Conservation (phyloP, 352 stramenopile genomes). For the Discostella stelligera region DNA sequence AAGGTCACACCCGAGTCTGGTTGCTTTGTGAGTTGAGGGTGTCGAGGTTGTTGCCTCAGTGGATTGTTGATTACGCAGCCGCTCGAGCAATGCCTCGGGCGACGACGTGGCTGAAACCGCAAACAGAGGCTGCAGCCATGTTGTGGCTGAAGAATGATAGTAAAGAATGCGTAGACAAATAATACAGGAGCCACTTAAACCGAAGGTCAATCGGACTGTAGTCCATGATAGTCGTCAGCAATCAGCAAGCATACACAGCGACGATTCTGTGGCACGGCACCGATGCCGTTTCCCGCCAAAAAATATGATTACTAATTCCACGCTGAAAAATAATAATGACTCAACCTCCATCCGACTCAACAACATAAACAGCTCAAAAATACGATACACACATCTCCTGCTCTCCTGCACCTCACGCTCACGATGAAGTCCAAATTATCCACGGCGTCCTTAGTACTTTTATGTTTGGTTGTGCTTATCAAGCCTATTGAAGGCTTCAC, state of each 20-base stretch:
- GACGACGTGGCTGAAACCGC: constrained; percentile 76
- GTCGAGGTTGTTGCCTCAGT: constrained; percentile 66
- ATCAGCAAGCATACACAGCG: no score
- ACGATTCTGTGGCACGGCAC: no score
- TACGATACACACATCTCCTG: no score
- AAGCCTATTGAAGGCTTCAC: constrained; percentile 11
- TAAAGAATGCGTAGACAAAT: constrained; percentile 1
- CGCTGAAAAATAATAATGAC: no score
- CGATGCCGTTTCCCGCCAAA: no score
- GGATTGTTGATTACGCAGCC: constrained; percentile 79
- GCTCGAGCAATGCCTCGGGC: constrained; percentile 75
- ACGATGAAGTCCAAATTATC: constrained; percentile 8
- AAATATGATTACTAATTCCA: no score
- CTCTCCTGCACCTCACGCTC: not conserved
- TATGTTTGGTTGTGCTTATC: constrained; percentile 6
- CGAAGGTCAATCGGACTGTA: no score
- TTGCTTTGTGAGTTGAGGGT: constrained; percentile 76
- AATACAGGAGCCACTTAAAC: no score
- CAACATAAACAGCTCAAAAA: no score
- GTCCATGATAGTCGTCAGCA: no score
- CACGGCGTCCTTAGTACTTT: constrained; percentile 2
- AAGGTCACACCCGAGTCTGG: constrained; percentile 76
- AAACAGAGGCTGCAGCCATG: constrained; percentile 62
- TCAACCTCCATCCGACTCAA: no score
- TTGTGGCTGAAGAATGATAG: constrained; percentile 54